Conservation (phyloP, 306 rosid genomes). For the Fragaria iinumae region DNA sequence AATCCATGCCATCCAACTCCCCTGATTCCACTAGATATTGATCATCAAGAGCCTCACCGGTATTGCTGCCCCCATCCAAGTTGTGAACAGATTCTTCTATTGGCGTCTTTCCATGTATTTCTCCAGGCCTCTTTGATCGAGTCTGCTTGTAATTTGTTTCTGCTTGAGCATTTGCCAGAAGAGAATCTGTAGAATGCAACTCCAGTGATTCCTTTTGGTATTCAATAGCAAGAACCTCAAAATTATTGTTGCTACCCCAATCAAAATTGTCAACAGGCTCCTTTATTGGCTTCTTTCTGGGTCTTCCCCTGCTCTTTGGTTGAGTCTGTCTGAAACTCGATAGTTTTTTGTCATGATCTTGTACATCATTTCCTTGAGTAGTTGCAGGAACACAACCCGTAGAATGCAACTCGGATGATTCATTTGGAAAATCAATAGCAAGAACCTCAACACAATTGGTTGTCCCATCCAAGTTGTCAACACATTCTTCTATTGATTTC, state of each 20-base stretch:
- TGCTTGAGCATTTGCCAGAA: constrained; percentile 16
- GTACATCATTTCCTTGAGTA: constrained; percentile 32
- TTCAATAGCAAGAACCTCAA: constrained; percentile 39
- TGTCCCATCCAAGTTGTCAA: constrained; percentile 30
- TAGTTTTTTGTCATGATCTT: constrained; percentile 31
- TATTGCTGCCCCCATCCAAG: constrained; percentile 32
- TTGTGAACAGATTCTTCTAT: constrained; percentile 21
- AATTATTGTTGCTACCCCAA: constrained; percentile 22
- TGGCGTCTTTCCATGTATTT: constrained; percentile 44
- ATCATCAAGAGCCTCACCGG: constrained; percentile 33
- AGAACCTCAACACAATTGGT: constrained; percentile 36
- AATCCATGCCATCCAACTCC: constrained; percentile 38
- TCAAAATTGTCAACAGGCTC: constrained; percentile 27
- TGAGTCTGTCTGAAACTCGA: neutral
- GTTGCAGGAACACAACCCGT: constrained; percentile 34
- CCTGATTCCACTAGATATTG: constrained; percentile 40
- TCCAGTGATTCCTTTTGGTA: constrained; percentile 39
- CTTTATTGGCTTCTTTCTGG: constrained; percentile 30
- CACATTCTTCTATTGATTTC: constrained; percentile 25
- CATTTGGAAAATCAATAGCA: constrained; percentile 38
- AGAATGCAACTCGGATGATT: constrained; percentile 41
- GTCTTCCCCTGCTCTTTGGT: constrained; percentile 64
- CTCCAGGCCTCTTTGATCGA: constrained; percentile 27
- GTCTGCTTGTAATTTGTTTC: neutral
- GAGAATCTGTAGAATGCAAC: constrained; percentile 35